Evolutionary conservation across 2,329 filamentous ascomycete genomes (phyloP), one percentile per base, ranked within the genome.

Genomic region (Fusarium nelsonii): DNA sequence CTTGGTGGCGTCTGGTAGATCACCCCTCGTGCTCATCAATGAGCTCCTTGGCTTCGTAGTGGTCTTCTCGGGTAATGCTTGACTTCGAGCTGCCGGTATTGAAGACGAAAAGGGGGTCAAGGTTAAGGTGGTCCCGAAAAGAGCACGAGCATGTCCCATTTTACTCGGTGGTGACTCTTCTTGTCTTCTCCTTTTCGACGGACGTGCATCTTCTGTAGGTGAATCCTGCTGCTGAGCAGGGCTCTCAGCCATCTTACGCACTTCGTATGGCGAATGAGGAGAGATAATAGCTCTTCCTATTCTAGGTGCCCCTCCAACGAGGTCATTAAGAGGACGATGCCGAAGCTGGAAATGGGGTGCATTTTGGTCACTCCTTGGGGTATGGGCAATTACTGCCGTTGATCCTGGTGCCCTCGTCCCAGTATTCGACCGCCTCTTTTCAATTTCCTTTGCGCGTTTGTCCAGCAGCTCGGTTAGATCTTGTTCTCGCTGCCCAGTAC

Each of bases 381-480:
- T 62, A 10, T 63, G 58, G 18, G 44, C 69, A 73, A 65, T 65
- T 71, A 65, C 62, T 23, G 46, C 56, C 49, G 63, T 71, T 51
- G 72, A 73, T 32, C 58, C 55, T 6, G 71, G 69, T 15, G 70
- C 73, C 53, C 81, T 80, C n/a, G 79, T 78, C 15, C 82, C 81
- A 54, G 80, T 81, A 58, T 81, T 81, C 8, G 80, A 79, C 46
- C 85, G 81, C 16, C 84, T 78, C 65, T 83, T 80, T 57, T 83
- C 84, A 40, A 83, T 86, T 59, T 90, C 85, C 71, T 86, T 89
- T 11, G 82, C 81, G 59, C 88, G 87, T 78, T 91, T 94, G 65
- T 92, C 90, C 45, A 96, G 81, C 30, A 97, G 79, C 30, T 90
- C 89, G 0, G 91, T 89, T 28, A 97, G 78, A 73, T 97, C 93